Evolutionary conservation across 106 monocot species (phyloP), one percentile per base, ranked within the genome.

Genomic region (Dioscorea dumetorum): DNA sequence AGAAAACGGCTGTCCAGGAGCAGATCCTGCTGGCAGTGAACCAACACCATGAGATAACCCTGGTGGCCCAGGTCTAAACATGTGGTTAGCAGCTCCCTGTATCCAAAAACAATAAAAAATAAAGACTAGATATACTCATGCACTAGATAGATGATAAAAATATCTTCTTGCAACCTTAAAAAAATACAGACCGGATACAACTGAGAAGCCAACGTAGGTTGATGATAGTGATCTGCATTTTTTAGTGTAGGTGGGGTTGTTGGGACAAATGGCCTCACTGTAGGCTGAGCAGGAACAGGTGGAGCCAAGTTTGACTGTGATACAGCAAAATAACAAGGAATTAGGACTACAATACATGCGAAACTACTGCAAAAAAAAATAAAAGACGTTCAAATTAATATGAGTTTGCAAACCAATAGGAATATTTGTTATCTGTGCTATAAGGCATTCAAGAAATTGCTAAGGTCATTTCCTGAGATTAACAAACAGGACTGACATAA

Each of bases 161-260:
- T 41, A 41, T 8, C 41, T 3, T 6, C 41, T 41, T 41, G 41
- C 41, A 41, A 41, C 41, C 41, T 41, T 41, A 4, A 49, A 2
- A 58, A 59, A 20, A 23, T 70, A 80, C 77, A 68, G 53, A 99
- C 97, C 76, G 78, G 77, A 64, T 89, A 92, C 50, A 99, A 61
- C 24, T 99, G 97, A 70, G 92, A 84, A 23, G 78, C 92, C 61
- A 92, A 72, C 24, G 73, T 89, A 19, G 80, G 77, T 49, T 82
- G 89, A 73, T 89, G 89, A 67, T 88, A 92, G 57, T 85, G 89
- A 19, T 83, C 83, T 16, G 76, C 86, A 81, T 99, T 89, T 83
- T 67, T 80, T 24, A 97, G 62, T 24, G 76, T 57, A 22, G 83
- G 78, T 34, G 77, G 78, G 48, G 77, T 78, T 74, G 87, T 53